These are phyloP conservation scores for Gossypium mustelinum DNA, from an alignment of 345 rosid genomes.

Conservation along the genomic window DNA sequence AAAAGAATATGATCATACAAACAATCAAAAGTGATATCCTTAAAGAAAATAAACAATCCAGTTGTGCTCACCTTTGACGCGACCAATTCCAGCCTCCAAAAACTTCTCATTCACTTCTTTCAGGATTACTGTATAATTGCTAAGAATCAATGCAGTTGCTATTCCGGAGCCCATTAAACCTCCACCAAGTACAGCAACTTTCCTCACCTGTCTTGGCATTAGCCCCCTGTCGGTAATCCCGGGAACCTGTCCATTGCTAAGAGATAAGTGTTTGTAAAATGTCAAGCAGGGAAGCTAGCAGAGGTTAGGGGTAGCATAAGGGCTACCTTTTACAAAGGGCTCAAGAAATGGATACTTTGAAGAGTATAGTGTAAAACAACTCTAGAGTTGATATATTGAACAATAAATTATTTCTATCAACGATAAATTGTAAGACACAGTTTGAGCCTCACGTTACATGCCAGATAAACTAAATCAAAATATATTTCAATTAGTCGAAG, in stretches of 20 bases:
- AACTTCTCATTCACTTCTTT: slow-evolving; percentile 89
- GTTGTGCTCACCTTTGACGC: slow-evolving; percentile 63
- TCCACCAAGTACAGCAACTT: slow-evolving; percentile 90
- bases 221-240: slow-evolving; percentile 81
- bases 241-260: slow-evolving; percentile 55
- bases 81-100: slow-evolving; percentile 77
- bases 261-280: slow-evolving; percentile 2
- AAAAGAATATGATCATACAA: slow-evolving; percentile 15
- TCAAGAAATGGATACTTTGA: neutral
- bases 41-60: neutral
- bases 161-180: slow-evolving; percentile 99
- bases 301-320: neutral
- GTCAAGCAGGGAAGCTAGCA: neutral
- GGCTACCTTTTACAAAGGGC: neutral
- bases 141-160: slow-evolving; percentile 79
- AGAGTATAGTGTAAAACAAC: neutral
- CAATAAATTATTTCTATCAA: neutral
- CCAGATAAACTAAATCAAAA: neutral
- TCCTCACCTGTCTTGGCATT: slow-evolving; percentile 62
- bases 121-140: slow-evolving; percentile 75
- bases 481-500: neutral
- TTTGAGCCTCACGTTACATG: neutral
- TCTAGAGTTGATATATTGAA: neutral
- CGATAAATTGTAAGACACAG: neutral
- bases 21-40: slow-evolving; percentile 4